Base-by-base conservation (phyloP, 2,329 filamentous ascomycete species). In the Ceratocystis lukuohia region DNA sequence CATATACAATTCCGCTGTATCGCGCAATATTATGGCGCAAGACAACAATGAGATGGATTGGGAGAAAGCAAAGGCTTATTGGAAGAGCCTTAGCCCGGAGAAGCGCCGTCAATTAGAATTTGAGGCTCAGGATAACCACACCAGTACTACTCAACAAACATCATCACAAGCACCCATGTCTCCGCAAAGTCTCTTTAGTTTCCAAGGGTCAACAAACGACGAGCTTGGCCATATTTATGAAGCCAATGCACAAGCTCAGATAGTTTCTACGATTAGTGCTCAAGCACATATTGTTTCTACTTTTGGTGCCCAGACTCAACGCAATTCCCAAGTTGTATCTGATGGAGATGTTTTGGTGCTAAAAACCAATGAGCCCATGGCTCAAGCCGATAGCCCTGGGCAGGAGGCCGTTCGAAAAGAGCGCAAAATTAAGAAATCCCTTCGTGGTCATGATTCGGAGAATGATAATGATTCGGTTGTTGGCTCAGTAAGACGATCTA, bases 21-120 rank as follows among this genome's bases (percentile, higher is more conserved):
- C 59, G 3, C 48, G 48, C 53, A 56, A 41, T 25, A 64, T 50
- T 3, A 67, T 66, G 56, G 44, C 66, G 7, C n/a, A 48, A 17
- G 45, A 66, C 22, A 25, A 61, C 59, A 10, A 71, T 2, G 76
- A 79, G 68, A 65, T 64, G 17, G 83, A 87, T 65, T 91, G 88
- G 88, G 83, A 85, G 69, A 80, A 82, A 65, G 82, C 86, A 17
- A 88, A 87, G 71, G 77, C 82, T 0, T 89, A 87, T 71, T 91
- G 88, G 88, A 84, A 81, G 69, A 82, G 83, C 64, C 74, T 91
- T 5, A 85, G 81, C 6, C 77, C 79, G 1, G 82, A 87, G 41
- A 84, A 86, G 71, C 82, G 85, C 56, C 81, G 81, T 5, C 81
- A 85, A 71, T 78, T 87, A 41, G 84, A 86, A 71, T 77, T 75